Evolutionary conservation across 768 basidiomycete species (phyloP), one percentile per base, ranked within the genome.

Genomic region (Chalciporus sphaerocephalus): DNA sequence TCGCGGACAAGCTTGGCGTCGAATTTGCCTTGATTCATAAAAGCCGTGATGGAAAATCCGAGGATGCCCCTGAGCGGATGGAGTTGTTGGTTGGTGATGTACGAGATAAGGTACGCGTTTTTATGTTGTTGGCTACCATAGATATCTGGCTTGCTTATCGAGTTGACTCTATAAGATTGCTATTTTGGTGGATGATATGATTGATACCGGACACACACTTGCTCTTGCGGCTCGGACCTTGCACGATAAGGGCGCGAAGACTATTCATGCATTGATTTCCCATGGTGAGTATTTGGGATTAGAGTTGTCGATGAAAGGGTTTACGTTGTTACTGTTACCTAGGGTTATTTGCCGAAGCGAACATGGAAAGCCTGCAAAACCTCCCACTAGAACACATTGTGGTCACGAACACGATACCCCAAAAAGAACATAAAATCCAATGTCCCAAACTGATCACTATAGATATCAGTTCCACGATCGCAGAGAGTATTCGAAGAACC

Each of bases 181-280:
- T 30, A 91, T 99, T 60, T 77, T 99, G 37, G 91, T 99, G 25
- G 96, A 99, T 64, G 96, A 99, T 61, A 98, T 99, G 95, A 87
- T 96, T 59, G 96, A 99, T 64, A 92, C 91, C 5, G 95, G 94
- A 11, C 78, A 74, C 28, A 98, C 96, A n/a, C 74, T 98, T 22
- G 74, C 80, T 12, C 71, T 95, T 12, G 96, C 96, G 10, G 83
- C 83, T 6, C 79, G 80, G 36, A 88, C 91, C n/a, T 74, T 99
- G 37, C 73, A 84, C 39, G 92, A 96, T 57, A 87, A 86, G 48
- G 96, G 96, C 17, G 95, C 93, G 5, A 86, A 79, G 59, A 77
- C 82, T 16, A 83, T 95, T 4, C 82, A 92, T 62, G 93, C 88
- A 2, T 66, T 98, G 30, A 85, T 96, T 44, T 94, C 93, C 36